These are phyloP conservation scores for Achlya hypogyna DNA, from an alignment of 352 stramenopile genomes.

Conservation along the genomic window DNA sequence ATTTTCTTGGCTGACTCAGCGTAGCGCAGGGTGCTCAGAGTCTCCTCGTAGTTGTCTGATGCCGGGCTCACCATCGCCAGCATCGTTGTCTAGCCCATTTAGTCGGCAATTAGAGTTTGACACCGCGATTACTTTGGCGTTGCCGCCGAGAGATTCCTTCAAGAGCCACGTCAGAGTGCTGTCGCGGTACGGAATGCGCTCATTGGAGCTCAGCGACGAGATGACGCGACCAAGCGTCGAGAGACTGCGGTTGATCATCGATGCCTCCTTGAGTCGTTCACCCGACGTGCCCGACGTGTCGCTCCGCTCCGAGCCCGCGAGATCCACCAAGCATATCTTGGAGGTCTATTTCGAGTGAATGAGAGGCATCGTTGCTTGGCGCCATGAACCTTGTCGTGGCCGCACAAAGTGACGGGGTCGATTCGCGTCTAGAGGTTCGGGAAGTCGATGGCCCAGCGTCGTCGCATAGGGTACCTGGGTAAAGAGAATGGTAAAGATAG, in stretches of 20 bases:
- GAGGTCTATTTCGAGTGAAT: constrained; percentile 34
- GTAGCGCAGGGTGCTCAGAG: constrained; percentile 77
- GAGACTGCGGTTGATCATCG: constrained; percentile 90
- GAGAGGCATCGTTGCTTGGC: neutral
- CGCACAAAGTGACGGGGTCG: constrained; percentile 42
- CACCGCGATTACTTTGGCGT: constrained; percentile 42
- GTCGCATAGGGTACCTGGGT: constrained; percentile 30
- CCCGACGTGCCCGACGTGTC: constrained; percentile 74
- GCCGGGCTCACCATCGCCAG: constrained; percentile 75
- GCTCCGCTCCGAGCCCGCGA: constrained; percentile 72
- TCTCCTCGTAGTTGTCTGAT: constrained; percentile 71
- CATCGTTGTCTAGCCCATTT: constrained; percentile 64
- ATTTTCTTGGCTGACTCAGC: constrained; percentile 77
- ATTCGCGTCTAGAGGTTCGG: constrained; percentile 31
- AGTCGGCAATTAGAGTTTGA: neutral
- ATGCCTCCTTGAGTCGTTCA: constrained; percentile 84
- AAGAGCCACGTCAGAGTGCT: constrained; percentile 81
- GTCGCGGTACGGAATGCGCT: constrained; percentile 78
- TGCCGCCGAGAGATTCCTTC: constrained; percentile 76
- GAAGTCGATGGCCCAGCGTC: neutral
- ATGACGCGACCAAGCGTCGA: constrained; percentile 85
- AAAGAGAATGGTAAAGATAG: constrained; percentile 94
- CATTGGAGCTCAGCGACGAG: constrained; percentile 48
- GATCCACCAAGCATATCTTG: constrained; percentile 83
- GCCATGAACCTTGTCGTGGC: constrained; percentile 48